Percentiles rank a stretch among this genome's conserved stretches.
phyloP scores from a whole-genome alignment of 805 yeast species.

The Nematodospora valgi region DNA sequence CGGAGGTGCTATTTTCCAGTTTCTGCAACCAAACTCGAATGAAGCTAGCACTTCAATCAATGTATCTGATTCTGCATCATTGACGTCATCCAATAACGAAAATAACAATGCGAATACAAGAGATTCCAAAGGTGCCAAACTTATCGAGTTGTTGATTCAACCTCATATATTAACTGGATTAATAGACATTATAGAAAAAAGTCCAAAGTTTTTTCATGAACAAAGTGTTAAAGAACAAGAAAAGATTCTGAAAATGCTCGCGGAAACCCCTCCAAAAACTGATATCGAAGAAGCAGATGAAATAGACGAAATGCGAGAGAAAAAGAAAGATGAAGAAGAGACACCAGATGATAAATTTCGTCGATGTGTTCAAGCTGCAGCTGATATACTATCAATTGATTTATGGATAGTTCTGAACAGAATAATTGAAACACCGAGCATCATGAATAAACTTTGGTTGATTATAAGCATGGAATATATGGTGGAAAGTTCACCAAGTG shows the following conservation, averaged over 20 bases:
- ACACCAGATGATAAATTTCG: slow-evolving; percentile 30
- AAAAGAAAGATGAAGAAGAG: slow-evolving; percentile 20
- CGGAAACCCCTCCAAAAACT: slow-evolving; percentile 6
- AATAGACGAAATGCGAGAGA: slow-evolving; percentile 6
- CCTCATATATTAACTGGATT: slow-evolving; percentile 69
- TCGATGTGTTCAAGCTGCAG: slow-evolving; percentile 36
- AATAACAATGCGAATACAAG: slow-evolving; percentile 19
- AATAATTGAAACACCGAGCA: slow-evolving; percentile 38
- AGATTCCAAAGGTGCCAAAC: slow-evolving; percentile 44
- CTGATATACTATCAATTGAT: slow-evolving; percentile 39
- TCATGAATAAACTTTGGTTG: slow-evolving; percentile 42
- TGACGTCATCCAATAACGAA: slow-evolving; percentile 33
- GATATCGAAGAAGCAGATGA: slow-evolving; percentile 13
- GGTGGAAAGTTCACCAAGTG: slow-evolving; percentile 36
- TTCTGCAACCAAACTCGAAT: slow-evolving; percentile 20
- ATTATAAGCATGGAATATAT: slow-evolving; percentile 28
- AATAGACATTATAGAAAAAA: slow-evolving; percentile 59
- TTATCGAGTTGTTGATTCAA: slow-evolving; percentile 76
- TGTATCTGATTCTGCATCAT: slow-evolving; percentile 25
- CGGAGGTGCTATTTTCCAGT: slow-evolving; percentile 19
- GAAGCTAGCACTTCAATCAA: slow-evolving; percentile 8
- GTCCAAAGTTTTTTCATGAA: slow-evolving; percentile 44
- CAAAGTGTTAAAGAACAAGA: slow-evolving; percentile 20
- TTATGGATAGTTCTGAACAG: slow-evolving; percentile 42
- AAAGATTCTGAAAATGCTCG: slow-evolving; percentile 13